Percentiles rank a stretch among this genome's conserved stretches.
These are phyloP conservation scores for Phytophthora sp. DNA, from an alignment of 352 stramenopile species.

Conservation along the genomic window DNA sequence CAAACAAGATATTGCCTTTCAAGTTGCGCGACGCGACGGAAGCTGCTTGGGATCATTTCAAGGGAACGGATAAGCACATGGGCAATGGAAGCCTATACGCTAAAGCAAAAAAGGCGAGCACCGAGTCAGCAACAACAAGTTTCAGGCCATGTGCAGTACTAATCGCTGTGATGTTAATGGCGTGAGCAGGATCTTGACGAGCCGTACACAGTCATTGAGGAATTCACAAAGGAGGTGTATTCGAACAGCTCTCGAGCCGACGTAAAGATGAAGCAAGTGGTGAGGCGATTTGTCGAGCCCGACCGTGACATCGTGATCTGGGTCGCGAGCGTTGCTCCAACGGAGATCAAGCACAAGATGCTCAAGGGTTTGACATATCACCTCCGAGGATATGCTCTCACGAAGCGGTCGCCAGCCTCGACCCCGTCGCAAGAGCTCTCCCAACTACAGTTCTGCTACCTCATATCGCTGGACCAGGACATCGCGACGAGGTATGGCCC, in stretches of 20 bases:
- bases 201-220: conserved; percentile 60
- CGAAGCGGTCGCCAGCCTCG: conserved; percentile 39
- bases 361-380: conserved; percentile 40
- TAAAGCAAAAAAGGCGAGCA: background rate
- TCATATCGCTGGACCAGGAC: conserved; percentile 54
- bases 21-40: conserved; percentile 7
- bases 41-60: conserved; percentile 33
- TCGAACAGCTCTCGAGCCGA: conserved; percentile 51
- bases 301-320: conserved; percentile 69
- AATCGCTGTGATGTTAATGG: too few species aligned
- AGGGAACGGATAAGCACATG: conserved; percentile 36
- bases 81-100: conserved; percentile 8
- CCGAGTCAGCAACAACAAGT: too few species aligned
- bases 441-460: conserved; percentile 53
- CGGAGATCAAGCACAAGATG: conserved; percentile 60
- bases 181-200: conserved; percentile 33
- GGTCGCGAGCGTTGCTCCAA: conserved; percentile 52
- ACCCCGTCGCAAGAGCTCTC: conserved; percentile 33
- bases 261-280: conserved; percentile 60
- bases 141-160: too few species aligned
- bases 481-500: conserved; percentile 21
- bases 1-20: conserved; percentile 32
- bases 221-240: conserved; percentile 58
- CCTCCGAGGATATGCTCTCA: conserved; percentile 60
- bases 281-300: conserved; percentile 57